Conservation (phyloP, 352 stramenopile species). For the Phytophthora syringae region DNA sequence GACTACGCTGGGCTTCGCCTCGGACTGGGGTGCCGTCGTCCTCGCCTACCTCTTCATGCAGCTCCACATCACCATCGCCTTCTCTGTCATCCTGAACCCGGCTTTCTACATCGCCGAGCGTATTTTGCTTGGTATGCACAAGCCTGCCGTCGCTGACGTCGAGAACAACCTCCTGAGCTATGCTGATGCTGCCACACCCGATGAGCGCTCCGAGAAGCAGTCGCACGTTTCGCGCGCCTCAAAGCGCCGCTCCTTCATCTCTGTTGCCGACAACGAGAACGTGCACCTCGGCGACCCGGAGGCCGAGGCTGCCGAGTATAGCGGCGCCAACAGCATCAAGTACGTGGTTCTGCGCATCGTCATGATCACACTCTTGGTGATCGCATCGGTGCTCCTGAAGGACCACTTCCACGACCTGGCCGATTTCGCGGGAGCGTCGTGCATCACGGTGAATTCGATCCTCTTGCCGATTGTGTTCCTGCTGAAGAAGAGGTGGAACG, state of each 20-base stretch:
- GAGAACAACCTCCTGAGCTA: slow-evolving; percentile 39
- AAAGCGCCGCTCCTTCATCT: slow-evolving; percentile 47
- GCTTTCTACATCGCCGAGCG: slow-evolving; percentile 57
- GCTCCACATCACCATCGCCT: slow-evolving; percentile 62
- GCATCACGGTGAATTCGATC: slow-evolving; percentile 55
- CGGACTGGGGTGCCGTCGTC: slow-evolving; percentile 49
- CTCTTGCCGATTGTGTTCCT: slow-evolving; percentile 51
- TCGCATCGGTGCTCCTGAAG: slow-evolving; percentile 46
- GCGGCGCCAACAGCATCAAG: slow-evolving; percentile 43
- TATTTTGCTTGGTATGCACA: slow-evolving; percentile 57
- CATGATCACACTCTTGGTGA: slow-evolving; percentile 42
- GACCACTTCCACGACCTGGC: slow-evolving; percentile 51
- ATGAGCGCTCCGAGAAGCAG: slow-evolving; percentile 24
- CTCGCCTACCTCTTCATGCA: slow-evolving; percentile 65
- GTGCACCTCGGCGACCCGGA: slow-evolving; percentile 22
- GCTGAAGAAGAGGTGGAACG: slow-evolving; percentile 39
- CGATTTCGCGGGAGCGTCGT: slow-evolving; percentile 50
- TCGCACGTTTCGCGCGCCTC: slow-evolving; percentile 36
- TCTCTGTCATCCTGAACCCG: slow-evolving; percentile 59
- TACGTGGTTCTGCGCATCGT: slow-evolving; percentile 43
- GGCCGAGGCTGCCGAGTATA: slow-evolving; percentile 38
- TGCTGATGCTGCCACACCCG: slow-evolving; percentile 15
- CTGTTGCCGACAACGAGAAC: slow-evolving; percentile 46
- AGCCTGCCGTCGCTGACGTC: slow-evolving; percentile 28
- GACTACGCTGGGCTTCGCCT: slow-evolving; percentile 43